Evolutionary conservation across 805 yeast genomes (phyloP).

Genomic region (Saturnispora mendoncae): DNA sequence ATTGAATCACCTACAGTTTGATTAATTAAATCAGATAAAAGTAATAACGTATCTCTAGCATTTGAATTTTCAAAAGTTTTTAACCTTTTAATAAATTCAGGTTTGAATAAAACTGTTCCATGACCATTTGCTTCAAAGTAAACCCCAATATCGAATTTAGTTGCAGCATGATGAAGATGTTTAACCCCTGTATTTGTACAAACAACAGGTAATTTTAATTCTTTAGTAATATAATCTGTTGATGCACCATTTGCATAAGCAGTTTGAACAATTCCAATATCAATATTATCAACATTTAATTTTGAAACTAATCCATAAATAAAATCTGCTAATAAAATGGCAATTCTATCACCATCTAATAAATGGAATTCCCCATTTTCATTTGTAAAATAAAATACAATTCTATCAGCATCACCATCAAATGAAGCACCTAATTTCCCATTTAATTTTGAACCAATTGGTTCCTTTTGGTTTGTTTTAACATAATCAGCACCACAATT

Average conservation of each 20-base stretch:
- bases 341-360: conserved; percentile 90
- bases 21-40: conserved; percentile 68
- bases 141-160: conserved; percentile 78
- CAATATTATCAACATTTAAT: conserved; percentile 26
- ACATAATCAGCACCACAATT: conserved; percentile 95
- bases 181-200: conserved; percentile 96
- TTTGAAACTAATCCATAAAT: conserved; percentile 40
- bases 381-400: conserved; percentile 56
- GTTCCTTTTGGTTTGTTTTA: conserved; percentile 77
- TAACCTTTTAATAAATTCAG: conserved; percentile 37
- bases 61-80: conserved; percentile 20
- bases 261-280: conserved; percentile 85
- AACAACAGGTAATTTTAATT: conserved; percentile 64
- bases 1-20: conserved; percentile 99
- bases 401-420: conserved; percentile 97
- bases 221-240: conserved; percentile 56
- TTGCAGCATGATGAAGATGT: conserved; percentile 89
- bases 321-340: conserved; percentile 72
- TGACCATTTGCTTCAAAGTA: conserved; percentile 99
- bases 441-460: conserved; percentile 35
- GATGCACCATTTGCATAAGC: conserved; percentile 97
- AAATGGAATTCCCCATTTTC: conserved; percentile 36
- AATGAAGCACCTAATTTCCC: conserved; percentile 64
- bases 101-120: conserved; percentile 84
- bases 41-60: conserved; percentile 46